A percentile compares a stretch with the other conserved stretches of the same genome.
These are phyloP conservation scores for Camellia oleifera DNA, from an alignment of 179 eudicot species.

Conservation along the genomic window DNA sequence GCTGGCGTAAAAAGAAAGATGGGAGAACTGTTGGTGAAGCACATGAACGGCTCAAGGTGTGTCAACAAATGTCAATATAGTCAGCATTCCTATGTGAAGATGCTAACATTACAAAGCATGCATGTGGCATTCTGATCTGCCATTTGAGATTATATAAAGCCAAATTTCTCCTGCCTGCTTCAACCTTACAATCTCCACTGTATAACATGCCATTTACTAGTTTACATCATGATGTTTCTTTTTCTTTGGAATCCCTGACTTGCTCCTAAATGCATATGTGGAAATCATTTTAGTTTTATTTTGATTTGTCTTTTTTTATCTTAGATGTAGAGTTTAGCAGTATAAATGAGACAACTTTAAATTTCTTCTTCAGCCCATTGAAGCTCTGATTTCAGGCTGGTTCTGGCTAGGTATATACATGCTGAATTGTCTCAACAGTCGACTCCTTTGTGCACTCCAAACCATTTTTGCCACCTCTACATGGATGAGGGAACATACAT, in stretches of 20 bases:
- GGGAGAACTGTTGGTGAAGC: conserved; percentile 89
- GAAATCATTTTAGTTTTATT: too few relatives aligned
- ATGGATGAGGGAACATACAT: background rate
- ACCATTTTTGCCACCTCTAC: background rate
- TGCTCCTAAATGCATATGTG: background rate
- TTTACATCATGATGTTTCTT: background rate
- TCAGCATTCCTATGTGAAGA: background rate
- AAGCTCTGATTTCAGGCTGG: background rate
- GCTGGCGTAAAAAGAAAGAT: conserved; percentile 85
- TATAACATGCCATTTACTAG: background rate
- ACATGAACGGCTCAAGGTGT: conserved; percentile 93
- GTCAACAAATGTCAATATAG: background rate
- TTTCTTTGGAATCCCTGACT: background rate
- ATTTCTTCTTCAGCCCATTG: background rate
- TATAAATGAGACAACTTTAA: too few relatives aligned
- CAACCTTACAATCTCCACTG: background rate
- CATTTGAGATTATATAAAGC: background rate
- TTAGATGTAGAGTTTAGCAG: too few relatives aligned
- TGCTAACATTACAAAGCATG: background rate
- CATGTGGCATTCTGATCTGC: background rate
- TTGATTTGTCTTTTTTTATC: background rate
- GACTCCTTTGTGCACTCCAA: background rate
- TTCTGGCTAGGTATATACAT: background rate
- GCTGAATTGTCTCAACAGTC: background rate
- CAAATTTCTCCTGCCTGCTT: background rate